Percentiles rank a stretch among this genome's conserved stretches.
Conservation (phyloP, 2,329 filamentous ascomycete species). For the Calonectria pteridis region DNA sequence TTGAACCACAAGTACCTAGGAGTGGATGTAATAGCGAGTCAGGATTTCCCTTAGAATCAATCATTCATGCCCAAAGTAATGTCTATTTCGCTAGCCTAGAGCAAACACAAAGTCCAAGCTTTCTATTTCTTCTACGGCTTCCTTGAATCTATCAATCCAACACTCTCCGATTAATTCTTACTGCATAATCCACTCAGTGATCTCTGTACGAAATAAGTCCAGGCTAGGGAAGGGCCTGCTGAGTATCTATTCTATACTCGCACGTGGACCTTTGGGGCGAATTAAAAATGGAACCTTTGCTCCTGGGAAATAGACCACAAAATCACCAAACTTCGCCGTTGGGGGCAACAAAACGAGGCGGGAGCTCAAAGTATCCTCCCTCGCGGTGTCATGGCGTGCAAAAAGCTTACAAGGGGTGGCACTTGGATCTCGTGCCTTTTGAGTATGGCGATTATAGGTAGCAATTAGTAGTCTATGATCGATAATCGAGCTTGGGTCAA, state of each 20-base stretch:
- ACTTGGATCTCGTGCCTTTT: not conserved
- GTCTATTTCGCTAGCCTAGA: no score
- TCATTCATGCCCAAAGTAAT: no score
- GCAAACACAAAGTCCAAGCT: not conserved
- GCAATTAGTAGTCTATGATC: not conserved
- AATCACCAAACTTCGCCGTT: not conserved
- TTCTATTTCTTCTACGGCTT: not conserved
- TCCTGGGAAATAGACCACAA: not conserved
- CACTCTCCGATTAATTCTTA: not conserved
- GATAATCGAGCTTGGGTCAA: not conserved
- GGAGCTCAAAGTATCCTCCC: not conserved
- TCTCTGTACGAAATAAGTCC: not conserved
- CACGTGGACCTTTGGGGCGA: not conserved
- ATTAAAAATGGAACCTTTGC: not conserved
- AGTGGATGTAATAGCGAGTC: no score
- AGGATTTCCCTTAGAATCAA: no score
- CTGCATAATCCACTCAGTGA: not conserved
- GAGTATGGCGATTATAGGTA: not conserved
- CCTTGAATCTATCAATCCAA: not conserved
- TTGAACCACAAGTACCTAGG: no score
- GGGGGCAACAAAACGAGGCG: not conserved
- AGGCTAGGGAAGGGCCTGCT: not conserved
- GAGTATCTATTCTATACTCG: not conserved
- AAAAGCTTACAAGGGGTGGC: not conserved
- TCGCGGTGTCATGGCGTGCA: not conserved